Percentiles rank a stretch among this genome's conserved stretches.
Evolutionary conservation across 495 filamentous ascomycete genomes (phyloP).

Genomic region (Evernia prunastri): DNA sequence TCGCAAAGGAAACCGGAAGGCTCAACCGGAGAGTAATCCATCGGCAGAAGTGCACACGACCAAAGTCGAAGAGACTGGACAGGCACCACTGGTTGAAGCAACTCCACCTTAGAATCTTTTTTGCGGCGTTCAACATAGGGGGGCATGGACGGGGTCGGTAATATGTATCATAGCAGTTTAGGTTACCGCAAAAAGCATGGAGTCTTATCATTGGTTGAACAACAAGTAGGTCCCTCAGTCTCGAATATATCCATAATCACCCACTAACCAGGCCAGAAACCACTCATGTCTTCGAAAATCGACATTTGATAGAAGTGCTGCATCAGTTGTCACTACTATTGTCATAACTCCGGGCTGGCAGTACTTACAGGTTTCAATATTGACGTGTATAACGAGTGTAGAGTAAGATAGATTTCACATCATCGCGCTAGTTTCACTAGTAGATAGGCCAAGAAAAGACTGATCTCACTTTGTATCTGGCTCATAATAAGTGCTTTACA

Average conservation of each 20-base stretch:
- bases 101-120: neutral
- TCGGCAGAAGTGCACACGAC: neutral
- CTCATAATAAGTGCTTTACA: no score
- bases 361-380: no score
- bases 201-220: neutral
- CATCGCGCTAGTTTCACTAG: no score
- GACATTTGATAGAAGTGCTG: neutral
- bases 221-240: neutral
- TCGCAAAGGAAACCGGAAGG: slow-evolving; percentile 5
- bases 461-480: no score
- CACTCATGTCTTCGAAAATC: neutral
- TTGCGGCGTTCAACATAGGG: neutral
- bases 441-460: no score
- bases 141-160: neutral
- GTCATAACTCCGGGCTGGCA: no score
- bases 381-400: no score
- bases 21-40: neutral
- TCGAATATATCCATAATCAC: neutral
- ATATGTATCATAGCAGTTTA: slow-evolving; percentile 1
- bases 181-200: neutral
- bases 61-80: slow-evolving; percentile 6
- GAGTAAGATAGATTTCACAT: no score
- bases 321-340: neutral
- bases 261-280: neutral
- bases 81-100: neutral